Evolutionary conservation across 176 grass and related monocot species (phyloP).

Genomic region (Oropetium thomaeum): DNA sequence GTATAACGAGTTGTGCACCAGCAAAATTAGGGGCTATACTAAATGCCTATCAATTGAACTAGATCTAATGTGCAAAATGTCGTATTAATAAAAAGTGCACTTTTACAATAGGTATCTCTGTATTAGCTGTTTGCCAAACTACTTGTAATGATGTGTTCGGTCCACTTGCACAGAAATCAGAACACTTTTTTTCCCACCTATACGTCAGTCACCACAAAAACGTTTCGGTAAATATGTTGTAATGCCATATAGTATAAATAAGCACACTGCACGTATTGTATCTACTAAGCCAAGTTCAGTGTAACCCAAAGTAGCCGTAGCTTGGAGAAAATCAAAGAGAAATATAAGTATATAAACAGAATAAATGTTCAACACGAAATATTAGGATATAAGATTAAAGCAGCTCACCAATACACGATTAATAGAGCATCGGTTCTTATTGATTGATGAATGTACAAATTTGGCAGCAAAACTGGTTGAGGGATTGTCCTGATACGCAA

Average conservation of each 20-base stretch:
- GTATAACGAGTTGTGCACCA: background rate
- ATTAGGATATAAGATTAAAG: conserved; percentile 14
- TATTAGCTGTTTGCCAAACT: background rate
- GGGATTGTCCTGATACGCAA: conserved; percentile 86
- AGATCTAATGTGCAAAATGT: conserved; percentile 1
- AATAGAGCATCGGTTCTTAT: conserved; percentile 98
- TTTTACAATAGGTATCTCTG: background rate
- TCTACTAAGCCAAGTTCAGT: background rate
- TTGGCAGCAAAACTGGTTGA: conserved; percentile 96
- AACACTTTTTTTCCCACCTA: background rate
- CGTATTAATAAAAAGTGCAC: background rate
- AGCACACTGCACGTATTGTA: background rate
- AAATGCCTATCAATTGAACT: background rate
- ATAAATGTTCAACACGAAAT: background rate
- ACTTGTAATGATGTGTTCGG: background rate
- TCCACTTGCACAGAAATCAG: background rate
- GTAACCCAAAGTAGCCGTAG: background rate
- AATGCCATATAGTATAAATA: background rate
- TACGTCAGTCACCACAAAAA: background rate
- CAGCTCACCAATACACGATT: conserved; percentile 94
- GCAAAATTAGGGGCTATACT: background rate
- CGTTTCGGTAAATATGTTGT: background rate
- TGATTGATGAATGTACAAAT: conserved; percentile 98
- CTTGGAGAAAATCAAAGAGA: background rate
- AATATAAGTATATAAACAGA: conserved; percentile 9